Evolutionary conservation across 1,284 basidiomycete species (phyloP), one percentile per base, ranked within the genome.

Genomic region (Puccinia hordei): DNA sequence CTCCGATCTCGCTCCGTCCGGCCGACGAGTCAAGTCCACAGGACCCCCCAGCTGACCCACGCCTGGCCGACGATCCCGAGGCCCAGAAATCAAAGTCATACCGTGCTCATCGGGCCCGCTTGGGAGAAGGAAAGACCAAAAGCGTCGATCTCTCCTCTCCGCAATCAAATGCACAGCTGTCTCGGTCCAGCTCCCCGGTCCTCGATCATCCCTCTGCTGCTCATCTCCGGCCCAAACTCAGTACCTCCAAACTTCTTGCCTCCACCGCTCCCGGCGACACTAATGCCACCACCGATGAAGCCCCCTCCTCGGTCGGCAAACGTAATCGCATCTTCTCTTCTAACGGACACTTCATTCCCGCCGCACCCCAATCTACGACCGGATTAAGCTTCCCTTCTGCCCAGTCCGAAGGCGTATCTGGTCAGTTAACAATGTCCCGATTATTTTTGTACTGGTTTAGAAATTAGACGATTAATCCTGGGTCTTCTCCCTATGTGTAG

Each of bases 321-420:
- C 46, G 77, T 13, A 80, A 73, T 66, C 38, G 78, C 3, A 80
- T 80, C 12, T 61, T 72, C 44, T 63, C 78, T 49, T 72, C 78
- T 41, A 80, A 80, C 15, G 78, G 78, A 3, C 78, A 80, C 24
- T 80, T 80, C 46, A 73, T 80, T 35, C 78, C 78, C 13, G 57
- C 78, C 30, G 78, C 78, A 8, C 78, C 78, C 17, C 78, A 73
- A 51, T 73, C 78, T 49, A 80, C 78, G 5, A 80, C 71, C 19
- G 59, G 78, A 2, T 61, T 80, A 38, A 80, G 71, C 24, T 51
- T 73, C 17, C 41, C 44, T 19, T 79, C 77, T 41, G 19, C 65
- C 51, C 63, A 51, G 30, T 51, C 33, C 33, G 55, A 72, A 10
- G 15, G 30, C 8, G 3, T 51, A 33, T 46, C 68, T 71, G 35